A percentile compares a stretch with the other conserved stretches of the same genome.
Conservation (phyloP, 331 rosid genomes). For the Malus hybrid region DNA sequence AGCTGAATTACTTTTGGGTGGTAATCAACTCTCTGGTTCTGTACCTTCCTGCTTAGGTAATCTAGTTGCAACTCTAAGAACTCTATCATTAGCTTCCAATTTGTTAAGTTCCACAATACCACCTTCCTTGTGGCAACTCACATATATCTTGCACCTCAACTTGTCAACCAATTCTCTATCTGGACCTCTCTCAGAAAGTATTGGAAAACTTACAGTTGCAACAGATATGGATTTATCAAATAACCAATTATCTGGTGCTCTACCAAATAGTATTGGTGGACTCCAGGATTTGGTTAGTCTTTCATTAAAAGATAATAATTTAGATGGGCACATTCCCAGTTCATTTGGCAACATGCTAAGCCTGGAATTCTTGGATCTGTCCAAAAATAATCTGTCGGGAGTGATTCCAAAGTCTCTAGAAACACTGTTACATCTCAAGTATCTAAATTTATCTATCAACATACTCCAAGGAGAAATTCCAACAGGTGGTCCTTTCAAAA, state of each 20-base stretch:
- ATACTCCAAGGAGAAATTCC: constrained; percentile 39
- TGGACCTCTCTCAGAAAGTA: constrained; percentile 14
- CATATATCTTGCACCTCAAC: constrained; percentile 10
- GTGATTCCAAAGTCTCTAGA: constrained; percentile 27
- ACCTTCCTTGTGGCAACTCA: constrained; percentile 20
- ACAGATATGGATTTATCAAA: constrained; percentile 17
- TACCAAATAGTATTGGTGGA: constrained; percentile 8
- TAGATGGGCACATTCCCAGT: constrained; percentile 27
- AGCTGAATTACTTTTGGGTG: neutral
- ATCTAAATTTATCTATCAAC: constrained; percentile 31
- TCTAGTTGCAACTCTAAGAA: neutral
- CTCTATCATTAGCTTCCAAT: constrained; percentile 11
- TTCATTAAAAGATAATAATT: constrained; percentile 11
- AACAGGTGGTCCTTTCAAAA: constrained; percentile 15
- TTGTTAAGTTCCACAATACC: constrained; percentile 24
- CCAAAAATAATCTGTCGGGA: constrained; percentile 21
- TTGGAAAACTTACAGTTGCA: constrained; percentile 9
- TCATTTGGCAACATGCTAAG: constrained; percentile 26
- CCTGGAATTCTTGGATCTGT: constrained; percentile 25
- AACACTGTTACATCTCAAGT: constrained; percentile 7
- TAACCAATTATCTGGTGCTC: constrained; percentile 13
- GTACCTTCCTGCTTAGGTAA: constrained; percentile 1
- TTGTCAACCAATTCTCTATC: constrained; percentile 22
- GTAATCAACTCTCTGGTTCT: constrained; percentile 3
- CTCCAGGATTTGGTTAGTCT: constrained; percentile 7